Evolutionary conservation across 768 basidiomycete genomes (phyloP), one percentile per base, ranked within the genome.

Genomic region (Suillus clintonianus): DNA sequence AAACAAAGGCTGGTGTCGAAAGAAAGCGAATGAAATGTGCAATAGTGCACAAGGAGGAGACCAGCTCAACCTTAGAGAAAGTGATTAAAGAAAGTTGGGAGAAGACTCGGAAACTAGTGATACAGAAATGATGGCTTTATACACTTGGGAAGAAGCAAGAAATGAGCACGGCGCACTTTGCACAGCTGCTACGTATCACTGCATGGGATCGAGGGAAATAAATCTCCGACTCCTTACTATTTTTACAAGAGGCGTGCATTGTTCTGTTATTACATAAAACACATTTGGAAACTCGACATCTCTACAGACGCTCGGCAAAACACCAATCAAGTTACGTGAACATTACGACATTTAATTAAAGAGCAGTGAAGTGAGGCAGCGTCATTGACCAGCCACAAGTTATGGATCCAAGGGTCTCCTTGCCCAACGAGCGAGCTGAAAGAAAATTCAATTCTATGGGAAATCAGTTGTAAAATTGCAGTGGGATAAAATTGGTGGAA

Each of bases 11-110:
- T 68, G 67, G 66, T 66, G 64, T 64, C 63, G 69, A 67, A 68
- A 50, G 58, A 61, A 71, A 47, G 55, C 37, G 68, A 62, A 17
- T 67, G 64, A 62, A 63, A 71, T 59, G 73, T 69, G 69, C 68
- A 69, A 68, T 71, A 65, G 63, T 62, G 37, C 61, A 65, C 51
- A 67, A 72, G 66, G 76, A 76, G 77, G 77, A 62, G 56, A 57
- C 56, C 78, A 76, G 79, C 78, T 79, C 77, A 68, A 57, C 41
- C 48, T 24, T 56, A 50, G 43, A n/a, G 30, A 57, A 55, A 66
- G 41, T n/a, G 30, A 51, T 19, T 9, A 53, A 63, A 41, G 42
- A 42, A 61, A 37, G 58, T 45, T n/a, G 54, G 22, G 55, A 24
- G 10, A 54, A 41, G 41, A 41, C 39, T 19, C 50, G 50, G 50